Evolutionary conservation across 2,329 filamentous ascomycete genomes (phyloP).

Genomic region (Phaeophleospora eucalypticola): DNA sequence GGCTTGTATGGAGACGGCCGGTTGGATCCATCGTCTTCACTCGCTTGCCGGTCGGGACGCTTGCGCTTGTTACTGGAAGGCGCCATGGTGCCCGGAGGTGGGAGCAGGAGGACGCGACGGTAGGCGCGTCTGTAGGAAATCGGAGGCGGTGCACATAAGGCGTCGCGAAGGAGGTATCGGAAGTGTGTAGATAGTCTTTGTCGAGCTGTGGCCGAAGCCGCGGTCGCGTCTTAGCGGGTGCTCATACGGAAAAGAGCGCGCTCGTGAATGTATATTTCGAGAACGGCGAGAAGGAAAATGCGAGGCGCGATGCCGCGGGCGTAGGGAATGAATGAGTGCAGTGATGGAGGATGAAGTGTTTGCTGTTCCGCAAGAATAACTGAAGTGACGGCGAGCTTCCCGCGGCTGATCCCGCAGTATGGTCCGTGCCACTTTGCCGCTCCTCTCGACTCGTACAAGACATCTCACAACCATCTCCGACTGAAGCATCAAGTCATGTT

Average conservation of each 20-base stretch:
- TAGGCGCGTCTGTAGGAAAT: not conserved
- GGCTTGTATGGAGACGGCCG: conserved; percentile 51
- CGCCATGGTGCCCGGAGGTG: conserved; percentile 22
- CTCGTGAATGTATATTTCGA: not conserved
- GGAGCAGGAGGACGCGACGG: not conserved
- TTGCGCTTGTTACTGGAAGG: conserved; percentile 51
- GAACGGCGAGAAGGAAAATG: not conserved
- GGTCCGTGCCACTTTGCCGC: not conserved
- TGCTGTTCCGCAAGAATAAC: not conserved
- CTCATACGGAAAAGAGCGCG: not conserved
- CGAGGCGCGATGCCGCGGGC: not conserved
- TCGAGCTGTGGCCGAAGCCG: conserved; percentile 6
- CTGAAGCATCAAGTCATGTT: no score
- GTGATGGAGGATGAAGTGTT: not conserved
- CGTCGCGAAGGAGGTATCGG: not conserved
- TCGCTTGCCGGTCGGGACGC: conserved; percentile 44
- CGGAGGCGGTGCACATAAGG: not conserved
- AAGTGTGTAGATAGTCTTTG: not conserved
- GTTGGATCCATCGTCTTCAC: conserved; percentile 40
- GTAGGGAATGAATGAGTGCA: not conserved
- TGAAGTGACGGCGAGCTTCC: not conserved
- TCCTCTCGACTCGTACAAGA: no score
- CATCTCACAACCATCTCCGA: no score
- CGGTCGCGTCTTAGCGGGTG: not conserved
- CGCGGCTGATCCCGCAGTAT: not conserved